phyloP scores from a whole-genome alignment of 257 asterid species.

The Galeopsis tetrahit region DNA sequence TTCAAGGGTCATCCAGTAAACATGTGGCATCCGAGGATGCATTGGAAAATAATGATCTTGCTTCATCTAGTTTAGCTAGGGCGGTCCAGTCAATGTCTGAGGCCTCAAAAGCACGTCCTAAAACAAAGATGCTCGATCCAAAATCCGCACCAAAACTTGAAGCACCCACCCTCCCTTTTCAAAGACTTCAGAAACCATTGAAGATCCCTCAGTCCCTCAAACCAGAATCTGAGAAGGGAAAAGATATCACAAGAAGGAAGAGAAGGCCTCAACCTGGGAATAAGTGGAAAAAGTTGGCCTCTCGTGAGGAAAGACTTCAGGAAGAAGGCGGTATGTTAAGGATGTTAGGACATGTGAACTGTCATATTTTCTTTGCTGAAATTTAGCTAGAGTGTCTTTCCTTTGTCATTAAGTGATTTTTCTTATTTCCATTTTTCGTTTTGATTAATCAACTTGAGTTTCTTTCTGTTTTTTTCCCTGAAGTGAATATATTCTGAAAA shows the following conservation, averaged over 20 bases:
- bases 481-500: slow-evolving; percentile 20
- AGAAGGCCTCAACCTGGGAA: slow-evolving; percentile 85
- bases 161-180: slow-evolving; percentile 77
- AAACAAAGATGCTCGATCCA: slow-evolving; percentile 81
- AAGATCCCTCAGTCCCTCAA: slow-evolving; percentile 59
- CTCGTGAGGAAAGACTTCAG: slow-evolving; percentile 50
- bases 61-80: slow-evolving; percentile 78
- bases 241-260: slow-evolving; percentile 56
- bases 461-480: slow-evolving; percentile 13
- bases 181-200: slow-evolving; percentile 60
- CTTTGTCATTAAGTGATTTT: slow-evolving; percentile 7
- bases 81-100: slow-evolving; percentile 69
- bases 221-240: slow-evolving; percentile 48
- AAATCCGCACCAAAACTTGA: slow-evolving; percentile 75
- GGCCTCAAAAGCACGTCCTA: slow-evolving; percentile 86
- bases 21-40: slow-evolving; percentile 39
- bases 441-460: neutral
- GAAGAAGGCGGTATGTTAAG: slow-evolving; percentile 60
- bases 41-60: slow-evolving; percentile 47
- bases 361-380: slow-evolving; percentile 23
- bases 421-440: slow-evolving; percentile 11
- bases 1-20: slow-evolving; percentile 68
- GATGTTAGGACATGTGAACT: slow-evolving; percentile 27
- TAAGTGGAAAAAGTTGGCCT: slow-evolving; percentile 69
- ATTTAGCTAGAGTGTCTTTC: slow-evolving; percentile 33